Evolutionary conservation across 2,329 filamentous ascomycete genomes (phyloP).

Genomic region (Penicillium sp.): DNA sequence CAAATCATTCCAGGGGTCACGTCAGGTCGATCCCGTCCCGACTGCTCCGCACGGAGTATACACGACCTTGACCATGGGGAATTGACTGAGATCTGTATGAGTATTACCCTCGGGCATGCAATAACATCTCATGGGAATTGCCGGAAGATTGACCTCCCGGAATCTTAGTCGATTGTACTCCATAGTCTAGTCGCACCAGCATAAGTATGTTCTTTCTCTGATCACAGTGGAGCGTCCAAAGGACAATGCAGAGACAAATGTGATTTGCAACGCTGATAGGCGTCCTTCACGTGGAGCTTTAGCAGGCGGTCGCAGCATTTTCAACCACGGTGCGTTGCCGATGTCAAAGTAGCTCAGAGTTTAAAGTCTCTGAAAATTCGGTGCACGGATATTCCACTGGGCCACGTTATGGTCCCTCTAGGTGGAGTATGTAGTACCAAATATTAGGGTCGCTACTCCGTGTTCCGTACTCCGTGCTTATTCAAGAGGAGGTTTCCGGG

Average conservation of each 20-base stretch:
- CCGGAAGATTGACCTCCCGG: constrained; percentile 7
- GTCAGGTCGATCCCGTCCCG: constrained; percentile 16
- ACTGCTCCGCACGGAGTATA: too few relatives aligned
- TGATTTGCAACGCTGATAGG: constrained; percentile 17
- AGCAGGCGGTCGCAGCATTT: neutral
- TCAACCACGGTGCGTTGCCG: neutral
- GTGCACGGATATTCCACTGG: neutral
- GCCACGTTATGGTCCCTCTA: neutral
- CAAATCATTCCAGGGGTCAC: constrained; percentile 22
- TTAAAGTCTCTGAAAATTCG: neutral
- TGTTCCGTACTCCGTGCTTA: neutral
- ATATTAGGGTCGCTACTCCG: neutral
- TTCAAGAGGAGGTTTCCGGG: neutral
- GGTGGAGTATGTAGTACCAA: neutral
- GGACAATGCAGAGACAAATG: neutral
- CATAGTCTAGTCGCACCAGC: neutral
- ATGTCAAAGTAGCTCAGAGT: neutral
- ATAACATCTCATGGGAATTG: constrained; percentile 2
- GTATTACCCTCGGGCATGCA: constrained; percentile 11
- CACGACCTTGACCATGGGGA: neutral
- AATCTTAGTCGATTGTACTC: constrained; percentile 3
- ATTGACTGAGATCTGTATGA: constrained; percentile 12
- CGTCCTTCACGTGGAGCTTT: constrained; percentile 20
- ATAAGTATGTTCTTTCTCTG: neutral
- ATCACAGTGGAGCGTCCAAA: neutral